These are phyloP conservation scores for Amaranthus tricolor DNA, from an alignment of 179 eudicot genomes.

Conservation along the genomic window DNA sequence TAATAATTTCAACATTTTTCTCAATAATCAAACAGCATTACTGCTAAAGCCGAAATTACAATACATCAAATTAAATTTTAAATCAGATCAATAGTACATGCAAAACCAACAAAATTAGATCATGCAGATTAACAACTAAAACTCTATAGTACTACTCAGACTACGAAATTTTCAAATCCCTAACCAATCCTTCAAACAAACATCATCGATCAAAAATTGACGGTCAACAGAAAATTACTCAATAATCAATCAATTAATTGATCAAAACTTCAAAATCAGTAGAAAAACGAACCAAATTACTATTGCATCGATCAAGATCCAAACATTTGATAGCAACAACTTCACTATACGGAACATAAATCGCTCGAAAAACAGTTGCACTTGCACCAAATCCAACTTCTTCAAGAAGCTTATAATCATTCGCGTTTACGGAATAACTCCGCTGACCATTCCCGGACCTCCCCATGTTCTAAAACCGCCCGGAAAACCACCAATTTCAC, in stretches of 20 bases:
- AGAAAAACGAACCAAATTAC: slow-evolving; percentile 55
- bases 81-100: neutral
- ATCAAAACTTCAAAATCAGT: neutral
- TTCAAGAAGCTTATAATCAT: slow-evolving; percentile 65
- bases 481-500: slow-evolving; percentile 12
- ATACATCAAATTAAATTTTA: neutral
- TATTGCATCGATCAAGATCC: slow-evolving; percentile 87
- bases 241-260: neutral
- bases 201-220: neutral
- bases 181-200: neutral
- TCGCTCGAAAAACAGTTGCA: slow-evolving; percentile 71
- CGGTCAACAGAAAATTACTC: neutral
- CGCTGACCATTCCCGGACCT: slow-evolving; percentile 33
- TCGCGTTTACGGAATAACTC: slow-evolving; percentile 43
- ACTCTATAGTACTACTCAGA: neutral
- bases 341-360: slow-evolving; percentile 65
- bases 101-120: slow-evolving; percentile 4
- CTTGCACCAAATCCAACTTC: slow-evolving; percentile 80
- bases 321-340: slow-evolving; percentile 76
- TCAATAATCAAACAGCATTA: neutral
- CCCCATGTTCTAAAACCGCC: slow-evolving; percentile 32
- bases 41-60: neutral
- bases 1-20: neutral
- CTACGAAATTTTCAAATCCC: neutral
- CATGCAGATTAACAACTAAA: neutral